Conservation (phyloP, 345 rosid species). For the Mallotus nudiflorus region DNA sequence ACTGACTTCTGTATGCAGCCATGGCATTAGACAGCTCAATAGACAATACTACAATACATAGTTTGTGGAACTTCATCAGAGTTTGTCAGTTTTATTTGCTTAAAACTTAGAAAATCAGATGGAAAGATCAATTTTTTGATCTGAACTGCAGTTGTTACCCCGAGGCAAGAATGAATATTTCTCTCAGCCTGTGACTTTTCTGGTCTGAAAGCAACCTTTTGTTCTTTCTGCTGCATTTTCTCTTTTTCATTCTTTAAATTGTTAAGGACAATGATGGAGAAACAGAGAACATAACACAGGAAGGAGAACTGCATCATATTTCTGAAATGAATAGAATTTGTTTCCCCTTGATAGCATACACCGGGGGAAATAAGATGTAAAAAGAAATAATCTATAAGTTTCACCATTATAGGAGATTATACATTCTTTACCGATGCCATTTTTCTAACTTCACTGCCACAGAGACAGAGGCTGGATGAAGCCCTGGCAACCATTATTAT, state of each 20-base stretch:
- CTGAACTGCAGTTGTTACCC: background rate
- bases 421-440: background rate
- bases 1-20: slow-evolving; percentile 42
- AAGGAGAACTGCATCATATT: background rate
- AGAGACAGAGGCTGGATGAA: background rate
- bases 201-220: background rate
- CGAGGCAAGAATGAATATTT: background rate
- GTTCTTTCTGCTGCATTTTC: background rate
- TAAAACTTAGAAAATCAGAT: background rate
- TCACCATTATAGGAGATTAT: background rate
- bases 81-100: no score
- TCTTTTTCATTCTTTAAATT: background rate
- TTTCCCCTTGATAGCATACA: background rate
- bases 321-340: background rate
- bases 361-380: background rate
- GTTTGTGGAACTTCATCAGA: background rate
- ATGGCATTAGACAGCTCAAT: slow-evolving; percentile 23
- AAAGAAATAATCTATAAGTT: background rate
- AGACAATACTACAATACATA: slow-evolving; percentile 3
- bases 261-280: background rate
- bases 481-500: slow-evolving; percentile 14
- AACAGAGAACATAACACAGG: background rate
- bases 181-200: background rate
- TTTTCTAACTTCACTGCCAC: background rate
- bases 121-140: background rate